phyloP scores from a whole-genome alignment of 164 flowering plant species.

The Brasenia schreberi region DNA sequence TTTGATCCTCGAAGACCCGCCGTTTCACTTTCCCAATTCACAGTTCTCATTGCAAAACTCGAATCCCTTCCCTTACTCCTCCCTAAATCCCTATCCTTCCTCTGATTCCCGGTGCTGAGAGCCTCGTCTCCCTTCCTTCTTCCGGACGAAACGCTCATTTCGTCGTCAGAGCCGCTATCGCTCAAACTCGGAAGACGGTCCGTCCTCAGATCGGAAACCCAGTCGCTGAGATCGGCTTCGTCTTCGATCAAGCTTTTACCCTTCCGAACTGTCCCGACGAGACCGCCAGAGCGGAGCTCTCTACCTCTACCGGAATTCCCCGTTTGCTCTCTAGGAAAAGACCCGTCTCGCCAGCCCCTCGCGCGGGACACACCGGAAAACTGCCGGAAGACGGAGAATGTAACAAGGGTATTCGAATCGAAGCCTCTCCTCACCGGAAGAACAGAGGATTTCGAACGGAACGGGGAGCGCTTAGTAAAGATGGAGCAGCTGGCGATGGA shows the following conservation, averaged over 20 bases:
- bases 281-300: neutral
- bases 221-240: conserved; percentile 10
- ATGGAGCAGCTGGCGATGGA: neutral
- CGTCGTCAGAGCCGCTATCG: neutral
- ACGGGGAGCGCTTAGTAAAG: neutral
- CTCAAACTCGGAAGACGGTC: conserved; percentile 1
- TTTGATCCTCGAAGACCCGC: neutral
- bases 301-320: neutral
- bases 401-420: neutral
- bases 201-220: conserved; percentile 5
- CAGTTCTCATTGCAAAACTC: neutral
- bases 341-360: neutral
- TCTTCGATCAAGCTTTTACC: conserved; percentile 7
- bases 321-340: neutral
- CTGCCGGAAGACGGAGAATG: neutral
- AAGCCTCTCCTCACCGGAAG: neutral
- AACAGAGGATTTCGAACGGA: neutral
- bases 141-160: neutral
- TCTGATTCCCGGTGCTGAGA: neutral
- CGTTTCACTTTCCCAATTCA: neutral
- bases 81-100: neutral
- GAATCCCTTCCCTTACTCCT: neutral
- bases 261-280: conserved; percentile 1
- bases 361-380: neutral
- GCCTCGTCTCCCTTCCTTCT: neutral